phyloP scores from a whole-genome alignment of 352 stramenopile genomes.

The Phytopythium ostracodes region DNA sequence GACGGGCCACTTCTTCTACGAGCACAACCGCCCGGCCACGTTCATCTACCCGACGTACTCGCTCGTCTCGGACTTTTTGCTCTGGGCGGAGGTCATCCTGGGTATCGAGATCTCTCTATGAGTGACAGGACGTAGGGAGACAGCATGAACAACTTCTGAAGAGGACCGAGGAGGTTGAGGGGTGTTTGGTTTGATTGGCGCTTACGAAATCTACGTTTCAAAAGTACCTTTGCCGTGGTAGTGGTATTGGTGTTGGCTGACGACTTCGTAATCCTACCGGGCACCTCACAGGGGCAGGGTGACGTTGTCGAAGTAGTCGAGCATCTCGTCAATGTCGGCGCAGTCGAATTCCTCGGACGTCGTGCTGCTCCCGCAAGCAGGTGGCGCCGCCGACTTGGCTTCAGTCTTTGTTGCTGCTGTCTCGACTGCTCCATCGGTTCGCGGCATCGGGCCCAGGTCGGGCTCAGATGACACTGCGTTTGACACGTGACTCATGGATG shows the following conservation, averaged over 20 bases:
- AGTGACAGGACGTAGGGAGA: constrained; percentile 1
- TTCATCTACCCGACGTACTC: constrained; percentile 71
- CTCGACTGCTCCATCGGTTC: not conserved
- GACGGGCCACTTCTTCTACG: constrained; percentile 62
- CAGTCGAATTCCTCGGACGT: constrained; percentile 30
- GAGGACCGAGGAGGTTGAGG: too few species aligned
- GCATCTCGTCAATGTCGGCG: constrained; percentile 63
- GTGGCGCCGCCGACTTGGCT: not conserved
- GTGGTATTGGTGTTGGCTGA: not conserved
- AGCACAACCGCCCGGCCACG: constrained; percentile 53
- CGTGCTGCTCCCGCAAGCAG: constrained; percentile 18
- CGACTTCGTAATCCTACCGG: too few species aligned
- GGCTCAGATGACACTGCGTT: not conserved
- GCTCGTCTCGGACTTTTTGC: constrained; percentile 53
- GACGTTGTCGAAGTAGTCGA: constrained; percentile 73
- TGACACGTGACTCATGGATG: not conserved
- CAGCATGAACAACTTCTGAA: too few species aligned
- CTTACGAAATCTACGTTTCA: too few species aligned
- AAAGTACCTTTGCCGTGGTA: not conserved
- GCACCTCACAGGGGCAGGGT: constrained; percentile 45
- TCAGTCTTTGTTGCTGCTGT: not conserved
- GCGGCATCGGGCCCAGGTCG: not conserved
- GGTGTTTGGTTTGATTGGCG: too few species aligned
- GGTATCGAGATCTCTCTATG: constrained; percentile 31
- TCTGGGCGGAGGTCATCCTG: constrained; percentile 45